These are phyloP conservation scores for Biscogniauxia sp. DNA, from an alignment of 2,329 filamentous ascomycete species.

Conservation along the genomic window DNA sequence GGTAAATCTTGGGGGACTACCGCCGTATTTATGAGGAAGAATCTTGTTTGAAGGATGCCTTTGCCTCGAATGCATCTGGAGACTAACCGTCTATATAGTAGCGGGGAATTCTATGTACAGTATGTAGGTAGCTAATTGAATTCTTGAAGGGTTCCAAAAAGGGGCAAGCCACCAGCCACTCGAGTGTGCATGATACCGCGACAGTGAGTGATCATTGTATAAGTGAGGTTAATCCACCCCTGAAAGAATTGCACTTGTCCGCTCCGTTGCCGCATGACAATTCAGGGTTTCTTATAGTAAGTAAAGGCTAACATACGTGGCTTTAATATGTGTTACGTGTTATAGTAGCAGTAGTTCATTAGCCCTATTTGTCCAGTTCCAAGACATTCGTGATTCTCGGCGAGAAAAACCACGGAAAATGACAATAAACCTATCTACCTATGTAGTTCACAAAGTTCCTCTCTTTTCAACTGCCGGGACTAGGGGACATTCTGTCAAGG, in stretches of 20 bases:
- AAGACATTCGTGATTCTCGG: background rate
- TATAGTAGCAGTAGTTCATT: background rate
- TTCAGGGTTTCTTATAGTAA: too few relatives aligned
- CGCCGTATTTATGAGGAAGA: slow-evolving; percentile 17
- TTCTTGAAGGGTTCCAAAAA: background rate
- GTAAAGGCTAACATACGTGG: too few relatives aligned
- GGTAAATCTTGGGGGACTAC: slow-evolving; percentile 20
- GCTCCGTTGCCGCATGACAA: too few relatives aligned
- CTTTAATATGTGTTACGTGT: background rate
- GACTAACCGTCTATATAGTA: background rate
- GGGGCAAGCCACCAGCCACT: background rate
- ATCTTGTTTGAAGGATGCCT: slow-evolving; percentile 8
- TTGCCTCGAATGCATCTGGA: too few relatives aligned
- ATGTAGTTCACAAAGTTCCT: background rate
- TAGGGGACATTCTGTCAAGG: background rate
- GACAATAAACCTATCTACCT: background rate
- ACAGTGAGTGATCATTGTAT: too few relatives aligned
- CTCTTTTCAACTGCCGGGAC: background rate
- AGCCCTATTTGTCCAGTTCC: background rate
- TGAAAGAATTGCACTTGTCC: too few relatives aligned
- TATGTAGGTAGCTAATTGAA: background rate
- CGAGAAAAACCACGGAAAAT: background rate
- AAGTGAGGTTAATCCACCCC: too few relatives aligned
- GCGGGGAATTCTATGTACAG: background rate
- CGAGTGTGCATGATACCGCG: too few relatives aligned